Percentiles rank a stretch among this genome's conserved stretches.
These are phyloP conservation scores for Staphylotrichum tortipilum DNA, from an alignment of 495 filamentous ascomycete species.

Conservation along the genomic window DNA sequence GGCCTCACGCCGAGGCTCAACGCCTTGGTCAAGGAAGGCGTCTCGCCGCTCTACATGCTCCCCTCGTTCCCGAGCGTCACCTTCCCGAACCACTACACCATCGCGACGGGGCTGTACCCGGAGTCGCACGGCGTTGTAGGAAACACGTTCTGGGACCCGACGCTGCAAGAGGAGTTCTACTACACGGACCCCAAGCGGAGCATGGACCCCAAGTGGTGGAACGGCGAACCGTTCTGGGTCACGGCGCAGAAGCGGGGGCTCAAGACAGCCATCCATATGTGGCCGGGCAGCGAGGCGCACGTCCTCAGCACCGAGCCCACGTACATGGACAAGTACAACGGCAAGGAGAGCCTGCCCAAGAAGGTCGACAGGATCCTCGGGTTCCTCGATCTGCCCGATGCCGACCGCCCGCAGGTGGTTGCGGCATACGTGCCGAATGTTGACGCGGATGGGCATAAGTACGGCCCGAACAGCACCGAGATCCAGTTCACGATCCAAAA, in stretches of 20 bases:
- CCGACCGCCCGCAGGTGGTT: conserved; percentile 77
- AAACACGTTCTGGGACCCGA: conserved; percentile 88
- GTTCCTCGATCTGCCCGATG: conserved; percentile 72
- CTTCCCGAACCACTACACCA: conserved; percentile 95
- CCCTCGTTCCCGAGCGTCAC: conserved; percentile 95
- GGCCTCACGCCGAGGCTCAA: conserved; percentile 76
- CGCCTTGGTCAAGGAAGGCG: conserved; percentile 67
- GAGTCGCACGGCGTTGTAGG: conserved; percentile 90
- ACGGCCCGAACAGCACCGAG: conserved; percentile 90
- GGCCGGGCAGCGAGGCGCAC: conserved; percentile 89
- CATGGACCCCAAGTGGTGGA: conserved; percentile 86
- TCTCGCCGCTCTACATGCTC: conserved; percentile 83
- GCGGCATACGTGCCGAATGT: conserved; percentile 92
- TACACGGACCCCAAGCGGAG: conserved; percentile 68
- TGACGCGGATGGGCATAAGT: conserved; percentile 75
- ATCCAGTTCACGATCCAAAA: conserved; percentile 62
- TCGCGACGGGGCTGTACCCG: conserved; percentile 86
- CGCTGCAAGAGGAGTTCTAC: conserved; percentile 67
- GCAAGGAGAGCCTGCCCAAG: conserved; percentile 56
- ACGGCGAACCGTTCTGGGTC: conserved; percentile 84
- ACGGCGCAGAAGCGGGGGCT: conserved; percentile 76
- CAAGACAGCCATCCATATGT: conserved; percentile 87
- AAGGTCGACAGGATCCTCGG: conserved; percentile 74
- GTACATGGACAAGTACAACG: conserved; percentile 77
- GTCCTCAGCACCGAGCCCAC: conserved; percentile 58